These are phyloP conservation scores for Plectranthus barbatus DNA, from an alignment of 257 asterid species.

Conservation along the genomic window DNA sequence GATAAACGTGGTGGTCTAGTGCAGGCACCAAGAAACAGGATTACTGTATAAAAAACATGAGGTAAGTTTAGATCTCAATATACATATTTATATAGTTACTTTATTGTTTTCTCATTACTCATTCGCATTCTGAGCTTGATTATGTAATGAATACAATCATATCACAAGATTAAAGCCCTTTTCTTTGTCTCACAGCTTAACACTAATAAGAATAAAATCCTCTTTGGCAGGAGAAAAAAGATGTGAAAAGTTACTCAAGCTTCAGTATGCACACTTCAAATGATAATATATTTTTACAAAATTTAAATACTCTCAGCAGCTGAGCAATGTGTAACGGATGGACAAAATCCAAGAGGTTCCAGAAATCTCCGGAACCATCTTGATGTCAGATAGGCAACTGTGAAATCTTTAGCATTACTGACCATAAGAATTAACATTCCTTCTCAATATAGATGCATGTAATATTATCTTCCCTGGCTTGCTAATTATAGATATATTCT, in stretches of 20 bases:
- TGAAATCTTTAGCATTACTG: background rate
- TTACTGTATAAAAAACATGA: slow-evolving; percentile 49
- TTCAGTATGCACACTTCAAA: background rate
- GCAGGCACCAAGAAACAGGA: slow-evolving; percentile 96
- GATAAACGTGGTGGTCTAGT: slow-evolving; percentile 89
- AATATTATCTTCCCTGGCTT: background rate
- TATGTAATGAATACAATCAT: background rate
- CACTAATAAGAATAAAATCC: background rate
- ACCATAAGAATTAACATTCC: background rate
- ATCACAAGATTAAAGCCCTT: background rate
- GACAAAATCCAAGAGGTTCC: too few species aligned
- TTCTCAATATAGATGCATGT: background rate
- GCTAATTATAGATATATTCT: background rate
- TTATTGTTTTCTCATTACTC: background rate
- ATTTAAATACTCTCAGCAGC: background rate
- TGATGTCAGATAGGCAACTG: too few species aligned
- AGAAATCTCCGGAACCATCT: too few species aligned
- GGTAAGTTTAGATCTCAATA: slow-evolving; percentile 9
- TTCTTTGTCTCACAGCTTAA: background rate
- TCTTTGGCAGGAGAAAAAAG: background rate
- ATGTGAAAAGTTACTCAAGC: background rate
- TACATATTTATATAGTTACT: background rate
- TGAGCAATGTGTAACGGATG: background rate
- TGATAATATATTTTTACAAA: background rate
- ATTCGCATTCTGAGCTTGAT: background rate